Evolutionary conservation across 805 yeast genomes (phyloP), one percentile per base, ranked within the genome.

Genomic region (Candida xiaguanensis): DNA sequence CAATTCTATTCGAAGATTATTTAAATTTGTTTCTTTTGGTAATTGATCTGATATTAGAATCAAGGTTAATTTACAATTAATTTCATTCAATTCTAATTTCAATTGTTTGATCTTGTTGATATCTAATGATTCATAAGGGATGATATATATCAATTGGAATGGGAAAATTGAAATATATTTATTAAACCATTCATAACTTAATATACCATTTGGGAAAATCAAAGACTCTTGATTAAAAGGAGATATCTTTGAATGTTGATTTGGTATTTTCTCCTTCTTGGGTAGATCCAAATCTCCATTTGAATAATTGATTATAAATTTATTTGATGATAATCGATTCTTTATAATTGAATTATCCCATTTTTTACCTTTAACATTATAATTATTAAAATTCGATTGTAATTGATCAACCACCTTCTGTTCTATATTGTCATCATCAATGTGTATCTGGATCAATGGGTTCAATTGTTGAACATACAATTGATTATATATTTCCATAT

Each of bases 291-390:
- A 4, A 8, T 25, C 34, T 36, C 46, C 34, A 4, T 40, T 38
- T 8, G 41, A 41, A 2, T 27, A 42, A 3, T 32, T 13, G 14
- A 49, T 45, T 23, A 67, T 50, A 40, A 53, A 67, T 45, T 57
- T 65, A 17, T 52, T 46, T 28, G 48, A 59, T 59, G 56, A 65
- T 22, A 65, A 45, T 16, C 73, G 45, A 44, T 63, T 61, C 41
- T 54, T 59, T 31, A 68, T 52, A 15, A 68, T 59, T 23, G 54
- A 55, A 37, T 65, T 59, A 45, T 68, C 72, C 74, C 74, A 68
- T 5, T 46, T 39, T 22, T 40, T 47, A 28, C 46, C 44, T 8
- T 44, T 19, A 20, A 59, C 45, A 23, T 52, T 49, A 37, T 47
- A 55, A n/a, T 41, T 41, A 11, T 44, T 23, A 36, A 56, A 42